These are phyloP conservation scores for Creolimax fragrantissima DNA, from an alignment of 78 protist species.

Conservation along the genomic window DNA sequence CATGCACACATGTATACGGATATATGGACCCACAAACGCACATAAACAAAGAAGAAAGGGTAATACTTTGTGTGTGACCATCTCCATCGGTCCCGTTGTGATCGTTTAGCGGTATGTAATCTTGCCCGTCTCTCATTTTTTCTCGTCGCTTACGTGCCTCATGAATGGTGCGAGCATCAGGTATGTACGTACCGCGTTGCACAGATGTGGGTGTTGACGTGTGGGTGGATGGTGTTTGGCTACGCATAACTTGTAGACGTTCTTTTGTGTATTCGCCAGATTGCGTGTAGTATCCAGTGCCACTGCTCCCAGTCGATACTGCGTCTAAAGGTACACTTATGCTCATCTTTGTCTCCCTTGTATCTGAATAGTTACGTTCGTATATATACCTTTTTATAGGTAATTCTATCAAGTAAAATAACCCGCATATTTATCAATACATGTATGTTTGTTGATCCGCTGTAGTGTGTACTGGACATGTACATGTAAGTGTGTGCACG, in stretches of 20 bases:
- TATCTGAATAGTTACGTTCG: no score
- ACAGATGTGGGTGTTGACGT: no score
- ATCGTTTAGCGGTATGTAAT: neutral
- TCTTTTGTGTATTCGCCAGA: neutral
- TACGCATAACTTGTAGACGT: neutral
- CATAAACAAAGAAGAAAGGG: neutral
- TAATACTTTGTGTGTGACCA: no score
- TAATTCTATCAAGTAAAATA: no score
- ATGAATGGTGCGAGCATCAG: neutral
- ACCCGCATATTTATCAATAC: no score
- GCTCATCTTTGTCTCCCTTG: no score
- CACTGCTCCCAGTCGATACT: neutral
- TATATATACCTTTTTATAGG: no score
- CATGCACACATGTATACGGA: neutral
- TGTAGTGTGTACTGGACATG: no score
- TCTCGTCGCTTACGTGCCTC: neutral
- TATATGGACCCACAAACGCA: neutral
- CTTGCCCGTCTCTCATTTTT: neutral
- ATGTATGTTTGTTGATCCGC: no score
- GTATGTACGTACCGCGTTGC: neutral
- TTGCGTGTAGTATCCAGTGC: neutral
- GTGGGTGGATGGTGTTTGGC: neutral
- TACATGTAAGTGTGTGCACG: no score
- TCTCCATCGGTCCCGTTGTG: no score
- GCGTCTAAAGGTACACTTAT: neutral